Evolutionary conservation across 2,329 filamentous ascomycete species (phyloP), one percentile per base, ranked within the genome.

Genomic region (Pezicula radicicola): DNA sequence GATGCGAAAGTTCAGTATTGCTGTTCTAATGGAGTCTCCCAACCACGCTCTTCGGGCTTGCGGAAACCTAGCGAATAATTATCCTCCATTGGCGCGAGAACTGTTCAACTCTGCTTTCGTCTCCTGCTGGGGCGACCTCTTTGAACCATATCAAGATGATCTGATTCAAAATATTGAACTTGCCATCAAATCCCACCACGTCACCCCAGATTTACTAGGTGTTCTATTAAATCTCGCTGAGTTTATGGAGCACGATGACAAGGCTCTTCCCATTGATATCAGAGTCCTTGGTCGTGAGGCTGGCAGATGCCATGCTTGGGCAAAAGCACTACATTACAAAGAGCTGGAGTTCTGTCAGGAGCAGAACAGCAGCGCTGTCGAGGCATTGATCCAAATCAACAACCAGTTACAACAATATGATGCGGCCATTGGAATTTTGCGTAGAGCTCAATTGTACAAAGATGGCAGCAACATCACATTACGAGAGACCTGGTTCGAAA

Each of bases 161-260:
- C 81, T 99, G 39, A 95, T 99, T 47, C 86, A 88, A 49, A 96
- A 95, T 21, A 96, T 99, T 48, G 94, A 99, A 69, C 91, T 89
- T 56, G 94, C 95, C 1, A 88, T 99, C 60, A 94, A 91, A 50
- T 97, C 93, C 3, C 88, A 93, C 48, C 93, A 97, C 61, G 95
- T 99, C 12, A 93, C 94, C 0, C 94, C 95, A 0, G 95, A 99
- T 69, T 87, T 99, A 59, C 77, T 99, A 8, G 93, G 96, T 55
- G 87, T 97, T 46, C 77, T 99, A 27, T 83, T 99, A 46, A 99
- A 99, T 65, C 79, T 99, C 47, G 94, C 94, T 19, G 94, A 99
- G 68, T 99, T 99, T 69, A 99, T 99, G 94, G 94, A 99, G 68
- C 94, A 99, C 65, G 95, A 99, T 63, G 94, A 99, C 69, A 99